Evolutionary conservation across 1,284 basidiomycete genomes (phyloP).

Genomic region (Cryptococcus maquisensis): DNA sequence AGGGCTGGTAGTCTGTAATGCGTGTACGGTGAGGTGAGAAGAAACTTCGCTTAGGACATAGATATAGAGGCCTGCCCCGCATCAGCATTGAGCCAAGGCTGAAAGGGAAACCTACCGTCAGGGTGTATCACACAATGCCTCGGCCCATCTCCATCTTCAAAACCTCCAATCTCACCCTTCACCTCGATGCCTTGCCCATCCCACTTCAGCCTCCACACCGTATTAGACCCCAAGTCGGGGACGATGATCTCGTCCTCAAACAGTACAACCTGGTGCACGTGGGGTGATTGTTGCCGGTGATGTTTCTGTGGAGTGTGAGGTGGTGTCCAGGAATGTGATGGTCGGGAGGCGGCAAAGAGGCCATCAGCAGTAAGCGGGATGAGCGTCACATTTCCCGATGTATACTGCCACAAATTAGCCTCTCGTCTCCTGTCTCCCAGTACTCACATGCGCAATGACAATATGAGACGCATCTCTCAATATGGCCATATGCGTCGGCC

Average conservation of each 20-base stretch:
- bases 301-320: constrained; percentile 13
- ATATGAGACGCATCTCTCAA: constrained; percentile 12
- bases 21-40: constrained; percentile 13
- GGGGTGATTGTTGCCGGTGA: constrained; percentile 21
- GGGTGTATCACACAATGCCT: constrained; percentile 26
- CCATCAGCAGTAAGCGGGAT: constrained; percentile 17
- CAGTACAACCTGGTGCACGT: constrained; percentile 25
- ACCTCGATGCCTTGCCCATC: constrained; percentile 3
- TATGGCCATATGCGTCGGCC: constrained; percentile 25
- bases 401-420: constrained; percentile 8
- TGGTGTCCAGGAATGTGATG: constrained; percentile 10
- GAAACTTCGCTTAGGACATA: constrained; percentile 26
- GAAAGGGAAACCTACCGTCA: constrained; percentile 7
- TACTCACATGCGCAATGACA: constrained; percentile 24
- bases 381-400: constrained; percentile 9
- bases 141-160: constrained; percentile 24
- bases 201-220: constrained; percentile 19
- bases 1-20: constrained; percentile 4
- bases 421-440: background rate
- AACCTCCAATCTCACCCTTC: constrained; percentile 6
- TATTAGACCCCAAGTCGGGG: constrained; percentile 26
- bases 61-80: constrained; percentile 10
- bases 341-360: constrained; percentile 7
- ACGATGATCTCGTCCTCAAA: constrained; percentile 19
- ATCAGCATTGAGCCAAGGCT: background rate